A percentile compares a stretch with the other conserved stretches of the same genome.
phyloP scores from a whole-genome alignment of 2,329 filamentous ascomycete species.

The Beauveria pseudobassiana region DNA sequence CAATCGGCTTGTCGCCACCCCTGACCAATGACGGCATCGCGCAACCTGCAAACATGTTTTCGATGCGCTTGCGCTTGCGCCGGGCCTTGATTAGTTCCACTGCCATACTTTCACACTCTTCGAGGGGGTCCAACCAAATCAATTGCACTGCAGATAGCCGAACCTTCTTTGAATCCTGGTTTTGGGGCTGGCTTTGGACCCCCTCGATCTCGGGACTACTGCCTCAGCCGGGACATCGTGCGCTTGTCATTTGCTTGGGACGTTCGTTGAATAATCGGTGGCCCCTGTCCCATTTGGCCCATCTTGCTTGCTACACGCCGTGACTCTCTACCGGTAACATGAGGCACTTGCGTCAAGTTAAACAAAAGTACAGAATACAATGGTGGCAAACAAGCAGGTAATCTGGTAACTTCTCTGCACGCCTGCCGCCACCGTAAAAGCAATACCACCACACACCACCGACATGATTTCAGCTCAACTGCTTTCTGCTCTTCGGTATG shows the following conservation, averaged over 20 bases:
- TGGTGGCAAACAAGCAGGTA: not conserved
- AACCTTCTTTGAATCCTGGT: not conserved
- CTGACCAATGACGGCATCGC: slow-evolving; percentile 1
- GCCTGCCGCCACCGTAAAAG: not conserved
- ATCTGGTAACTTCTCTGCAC: not conserved
- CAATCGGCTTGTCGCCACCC: not conserved
- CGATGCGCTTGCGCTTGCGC: not conserved
- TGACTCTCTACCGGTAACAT: too few relatives aligned
- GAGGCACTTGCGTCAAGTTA: too few relatives aligned
- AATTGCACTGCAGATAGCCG: not conserved
- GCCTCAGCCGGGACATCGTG: not conserved
- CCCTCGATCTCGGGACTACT: not conserved
- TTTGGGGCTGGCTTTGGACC: not conserved
- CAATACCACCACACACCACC: not conserved
- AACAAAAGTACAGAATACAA: not conserved
- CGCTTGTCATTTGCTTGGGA: not conserved
- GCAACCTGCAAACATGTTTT: not conserved
- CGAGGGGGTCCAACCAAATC: not conserved
- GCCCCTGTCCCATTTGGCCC: not conserved
- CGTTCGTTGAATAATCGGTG: not conserved
- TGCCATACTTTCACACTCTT: not conserved
- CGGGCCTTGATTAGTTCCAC: not conserved
- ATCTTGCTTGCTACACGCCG: too few relatives aligned
- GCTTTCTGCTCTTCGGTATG: not conserved
- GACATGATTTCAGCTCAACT: not conserved